A percentile compares a stretch with the other conserved stretches of the same genome.
These are phyloP conservation scores for Alternaria sp. DNA, from an alignment of 2,329 filamentous ascomycete species.

Conservation along the genomic window DNA sequence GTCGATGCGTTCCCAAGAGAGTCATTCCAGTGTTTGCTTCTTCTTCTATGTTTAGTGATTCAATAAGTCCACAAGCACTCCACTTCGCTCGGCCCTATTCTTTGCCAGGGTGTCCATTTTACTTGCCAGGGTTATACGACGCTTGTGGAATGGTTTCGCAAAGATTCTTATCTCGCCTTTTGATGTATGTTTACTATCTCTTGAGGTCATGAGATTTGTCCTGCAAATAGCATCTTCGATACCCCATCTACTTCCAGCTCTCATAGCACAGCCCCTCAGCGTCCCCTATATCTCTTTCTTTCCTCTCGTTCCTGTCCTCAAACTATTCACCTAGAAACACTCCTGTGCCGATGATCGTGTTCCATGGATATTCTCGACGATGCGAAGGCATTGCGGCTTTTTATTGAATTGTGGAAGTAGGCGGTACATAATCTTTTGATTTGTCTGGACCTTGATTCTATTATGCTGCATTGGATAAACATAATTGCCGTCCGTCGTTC, in stretches of 20 bases:
- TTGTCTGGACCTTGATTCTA: background rate
- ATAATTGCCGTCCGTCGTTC: background rate
- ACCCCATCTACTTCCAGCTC: background rate
- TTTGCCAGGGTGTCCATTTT: background rate
- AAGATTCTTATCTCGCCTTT: slow-evolving; percentile 2
- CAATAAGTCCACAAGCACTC: background rate
- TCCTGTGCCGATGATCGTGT: background rate
- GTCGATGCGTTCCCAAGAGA: background rate
- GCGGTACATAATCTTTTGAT: no score
- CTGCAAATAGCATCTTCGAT: background rate
- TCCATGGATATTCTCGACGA: background rate
- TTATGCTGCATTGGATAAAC: background rate
- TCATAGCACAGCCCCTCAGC: background rate
- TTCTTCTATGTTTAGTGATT: background rate
- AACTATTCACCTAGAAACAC: background rate
- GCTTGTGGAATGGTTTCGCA: background rate
- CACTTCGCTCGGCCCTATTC: background rate
- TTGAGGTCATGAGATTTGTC: background rate
- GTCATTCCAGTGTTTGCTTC: background rate
- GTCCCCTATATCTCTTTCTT: background rate
- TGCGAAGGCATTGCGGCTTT: background rate
- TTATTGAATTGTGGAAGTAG: background rate
- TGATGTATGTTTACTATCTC: background rate
- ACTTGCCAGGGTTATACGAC: background rate
- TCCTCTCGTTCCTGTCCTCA: background rate